Conservation (phyloP, 1,139 yeast genomes). For the Cylindricascospora bacillispora region DNA sequence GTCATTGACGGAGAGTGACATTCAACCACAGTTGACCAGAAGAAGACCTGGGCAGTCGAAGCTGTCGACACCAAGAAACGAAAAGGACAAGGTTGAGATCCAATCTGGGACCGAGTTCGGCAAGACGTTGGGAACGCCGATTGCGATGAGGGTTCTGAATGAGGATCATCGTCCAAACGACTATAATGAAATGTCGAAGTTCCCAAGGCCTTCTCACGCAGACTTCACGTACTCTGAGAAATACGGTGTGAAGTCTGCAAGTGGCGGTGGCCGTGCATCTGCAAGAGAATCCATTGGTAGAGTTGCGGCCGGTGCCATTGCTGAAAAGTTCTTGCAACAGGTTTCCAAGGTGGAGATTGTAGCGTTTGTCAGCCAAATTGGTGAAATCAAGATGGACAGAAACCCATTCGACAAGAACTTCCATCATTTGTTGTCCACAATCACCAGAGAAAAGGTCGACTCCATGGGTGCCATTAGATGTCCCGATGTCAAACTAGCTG, state of each 20-base stretch:
- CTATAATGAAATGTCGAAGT: slow-evolving; percentile 85
- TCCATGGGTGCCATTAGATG: slow-evolving; percentile 85
- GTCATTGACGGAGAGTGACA: slow-evolving; percentile 68
- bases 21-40: slow-evolving; percentile 90
- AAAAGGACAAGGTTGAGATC: slow-evolving; percentile 81
- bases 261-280: slow-evolving; percentile 95
- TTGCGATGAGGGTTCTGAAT: slow-evolving; percentile 82
- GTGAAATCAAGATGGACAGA: slow-evolving; percentile 63
- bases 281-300: slow-evolving; percentile 98
- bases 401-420: slow-evolving; percentile 54
- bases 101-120: slow-evolving; percentile 94
- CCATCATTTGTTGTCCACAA: slow-evolving; percentile 50
- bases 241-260: slow-evolving; percentile 84
- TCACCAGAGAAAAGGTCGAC: slow-evolving; percentile 84
- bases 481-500: slow-evolving; percentile 65
- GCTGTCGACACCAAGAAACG: slow-evolving; percentile 88
- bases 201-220: slow-evolving; percentile 97
- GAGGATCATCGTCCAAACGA: slow-evolving; percentile 97
- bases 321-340: slow-evolving; percentile 73
- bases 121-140: slow-evolving; percentile 85
- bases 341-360: slow-evolving; percentile 85
- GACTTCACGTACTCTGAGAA: slow-evolving; percentile 86
- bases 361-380: slow-evolving; percentile 90
- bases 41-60: slow-evolving; percentile 97
- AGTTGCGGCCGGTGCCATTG: slow-evolving; percentile 98